Percentiles rank a stretch among this genome's conserved stretches.
These are phyloP conservation scores for Aspergillus pseudoterreus DNA, from an alignment of 2,329 filamentous ascomycete species.

Conservation along the genomic window DNA sequence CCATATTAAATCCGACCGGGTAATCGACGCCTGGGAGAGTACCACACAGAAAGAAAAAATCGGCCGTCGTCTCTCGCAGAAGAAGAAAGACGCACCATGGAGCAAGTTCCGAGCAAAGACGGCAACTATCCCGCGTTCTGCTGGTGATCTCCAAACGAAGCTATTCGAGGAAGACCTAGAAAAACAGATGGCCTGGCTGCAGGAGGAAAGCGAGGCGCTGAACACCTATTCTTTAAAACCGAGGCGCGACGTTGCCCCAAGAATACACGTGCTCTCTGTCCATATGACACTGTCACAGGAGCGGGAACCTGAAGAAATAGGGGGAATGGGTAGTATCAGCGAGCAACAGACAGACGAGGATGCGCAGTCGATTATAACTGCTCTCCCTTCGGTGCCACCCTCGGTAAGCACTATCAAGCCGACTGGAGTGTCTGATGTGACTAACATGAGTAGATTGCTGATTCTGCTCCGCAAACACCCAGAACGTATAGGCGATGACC, in stretches of 20 bases:
- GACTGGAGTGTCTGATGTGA: neutral
- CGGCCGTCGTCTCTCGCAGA: conserved; percentile 11
- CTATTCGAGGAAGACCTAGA: conserved; percentile 15
- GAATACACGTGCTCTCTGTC: conserved; percentile 29
- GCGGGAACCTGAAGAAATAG: neutral
- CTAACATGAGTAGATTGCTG: too few species aligned
- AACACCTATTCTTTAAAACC: conserved; percentile 30
- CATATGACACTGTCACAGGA: conserved; percentile 23
- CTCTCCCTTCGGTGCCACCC: conserved; percentile 22
- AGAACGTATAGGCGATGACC: too few species aligned
- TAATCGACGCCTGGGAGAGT: conserved; percentile 29
- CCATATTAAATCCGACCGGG: conserved; percentile 32
- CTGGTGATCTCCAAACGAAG: conserved; percentile 6
- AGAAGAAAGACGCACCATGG: conserved; percentile 23
- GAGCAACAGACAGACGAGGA: conserved; percentile 8
- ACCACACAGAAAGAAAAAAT: conserved; percentile 18
- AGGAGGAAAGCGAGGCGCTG: conserved; percentile 21
- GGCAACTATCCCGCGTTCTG: conserved; percentile 9
- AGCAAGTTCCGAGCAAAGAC: conserved; percentile 31
- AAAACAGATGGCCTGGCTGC: conserved; percentile 28
- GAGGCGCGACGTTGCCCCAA: conserved; percentile 23
- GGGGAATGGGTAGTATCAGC: neutral
- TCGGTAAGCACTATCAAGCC: conserved; percentile 1
- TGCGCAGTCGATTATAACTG: conserved; percentile 23
- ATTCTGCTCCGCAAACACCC: too few species aligned